Conservation (phyloP, 257 asterid genomes). For the Nicotiana obtusifolia region DNA sequence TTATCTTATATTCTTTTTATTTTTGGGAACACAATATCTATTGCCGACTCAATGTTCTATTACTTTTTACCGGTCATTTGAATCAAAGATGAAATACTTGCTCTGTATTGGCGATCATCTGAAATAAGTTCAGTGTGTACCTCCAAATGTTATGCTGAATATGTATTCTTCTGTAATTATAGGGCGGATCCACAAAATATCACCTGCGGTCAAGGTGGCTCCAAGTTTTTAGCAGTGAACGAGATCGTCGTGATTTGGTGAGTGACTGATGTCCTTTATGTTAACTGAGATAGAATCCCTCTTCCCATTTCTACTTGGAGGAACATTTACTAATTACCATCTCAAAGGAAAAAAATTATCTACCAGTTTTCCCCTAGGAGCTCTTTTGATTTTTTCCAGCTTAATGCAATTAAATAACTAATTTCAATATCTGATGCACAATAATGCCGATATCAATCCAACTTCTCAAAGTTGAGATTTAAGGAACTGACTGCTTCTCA, state of each 20-base stretch:
- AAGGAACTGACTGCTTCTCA: no score
- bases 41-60: not conserved
- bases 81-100: not conserved
- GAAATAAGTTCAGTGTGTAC: not conserved
- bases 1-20: not conserved
- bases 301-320: not conserved
- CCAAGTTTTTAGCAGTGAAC: slow-evolving; percentile 81
- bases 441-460: no score
- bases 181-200: slow-evolving; percentile 99
- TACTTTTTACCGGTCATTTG: not conserved
- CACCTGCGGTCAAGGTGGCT: slow-evolving; percentile 92
- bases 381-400: not conserved
- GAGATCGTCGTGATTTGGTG: slow-evolving; percentile 99
- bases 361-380: not conserved
- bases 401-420: no score
- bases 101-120: not conserved
- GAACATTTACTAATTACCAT: not conserved
- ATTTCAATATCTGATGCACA: no score
- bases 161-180: slow-evolving; percentile 12
- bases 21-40: not conserved
- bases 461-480: no score
- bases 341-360: not conserved
- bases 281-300: not conserved
- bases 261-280: slow-evolving; percentile 25
- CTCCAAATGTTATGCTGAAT: not conserved